Evolutionary conservation across 345 rosid genomes (phyloP).

Genomic region (Euclidium syriacum): DNA sequence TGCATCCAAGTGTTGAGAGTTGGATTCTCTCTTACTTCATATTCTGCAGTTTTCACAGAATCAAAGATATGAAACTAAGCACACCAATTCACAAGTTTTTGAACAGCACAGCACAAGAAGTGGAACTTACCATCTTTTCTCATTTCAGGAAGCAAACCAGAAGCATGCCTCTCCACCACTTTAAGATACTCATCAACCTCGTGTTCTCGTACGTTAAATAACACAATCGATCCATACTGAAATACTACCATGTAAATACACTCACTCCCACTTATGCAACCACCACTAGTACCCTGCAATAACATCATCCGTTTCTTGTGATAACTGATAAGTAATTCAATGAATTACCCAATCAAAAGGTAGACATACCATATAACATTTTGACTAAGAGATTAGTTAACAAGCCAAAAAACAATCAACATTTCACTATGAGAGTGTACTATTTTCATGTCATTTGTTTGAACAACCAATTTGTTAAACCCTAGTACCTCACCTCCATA

Average conservation of each 20-base stretch:
- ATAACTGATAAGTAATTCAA: not conserved
- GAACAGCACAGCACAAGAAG: not conserved
- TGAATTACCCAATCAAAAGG: not conserved
- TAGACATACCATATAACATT: not conserved
- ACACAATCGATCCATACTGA: slow-evolving; percentile 91
- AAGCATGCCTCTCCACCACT: slow-evolving; percentile 78
- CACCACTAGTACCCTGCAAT: slow-evolving; percentile 62
- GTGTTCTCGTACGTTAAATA: slow-evolving; percentile 72
- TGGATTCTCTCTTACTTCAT: slow-evolving; percentile 89
- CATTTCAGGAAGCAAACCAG: slow-evolving; percentile 91
- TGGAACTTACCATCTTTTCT: slow-evolving; percentile 78
- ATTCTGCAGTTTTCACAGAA: slow-evolving; percentile 51
- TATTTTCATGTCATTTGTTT: not conserved
- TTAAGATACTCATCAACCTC: slow-evolving; percentile 86
- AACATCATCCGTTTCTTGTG: slow-evolving; percentile 3
- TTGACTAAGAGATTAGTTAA: not conserved
- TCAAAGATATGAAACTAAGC: not conserved
- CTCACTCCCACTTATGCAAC: slow-evolving; percentile 64
- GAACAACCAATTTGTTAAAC: not conserved
- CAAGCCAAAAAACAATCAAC: not conserved
- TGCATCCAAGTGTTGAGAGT: slow-evolving; percentile 77
- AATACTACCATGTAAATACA: slow-evolving; percentile 86
- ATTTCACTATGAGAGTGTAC: not conserved
- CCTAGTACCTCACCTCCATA: not conserved
- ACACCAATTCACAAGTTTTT: not conserved